Evolutionary conservation across 305 asterid genomes (phyloP), one percentile per base, ranked within the genome.

Genomic region (Solanum aculeatissimum): DNA sequence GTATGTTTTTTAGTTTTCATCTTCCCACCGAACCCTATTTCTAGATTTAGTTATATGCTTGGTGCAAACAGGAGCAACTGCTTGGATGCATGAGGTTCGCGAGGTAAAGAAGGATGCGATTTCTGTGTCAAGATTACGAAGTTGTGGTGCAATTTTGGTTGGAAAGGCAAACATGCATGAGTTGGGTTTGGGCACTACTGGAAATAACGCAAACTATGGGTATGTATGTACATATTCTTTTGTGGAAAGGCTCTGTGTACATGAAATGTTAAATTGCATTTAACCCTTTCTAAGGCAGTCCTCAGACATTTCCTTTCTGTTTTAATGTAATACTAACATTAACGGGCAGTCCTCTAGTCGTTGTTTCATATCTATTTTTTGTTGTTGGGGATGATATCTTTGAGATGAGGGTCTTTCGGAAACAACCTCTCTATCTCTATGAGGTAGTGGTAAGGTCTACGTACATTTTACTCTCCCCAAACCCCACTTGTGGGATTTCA

Each of bases 121-220:
- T 75, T 92, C 90, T 75, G 97, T 93, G 71, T 93, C 92, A 90
- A 92, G 92, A 85, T 87, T 97, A 87, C 97, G 99, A 25, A 88
- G 93, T 58, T 95, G 98, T 87, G 99, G 98, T 82, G 98, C 86
- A 84, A 87, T 97, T 84, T 92, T 97, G 60, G 99, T 95, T 83
- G 99, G 99, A 84, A 97, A 97, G 87, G 99, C 99, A 81, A 97
- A 95, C 91, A 97, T 97, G 99, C 98, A 97, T 91, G 99, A 97
- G 87, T 81, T 97, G 88, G 99, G 99, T 71, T 83, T 97, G 89
- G 98, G 99, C 45, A 93, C 98, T 5, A 93, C 98, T 29, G 99
- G 99, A 90, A 95, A 92, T 85, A 97, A 97, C 87, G 93, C 99
- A 88, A 95, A 97, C 87, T 70, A 95, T 74, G 99, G 99, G 99